Evolutionary conservation across 495 filamentous ascomycete genomes (phyloP), one percentile per base, ranked within the genome.

Genomic region (Podospora fimiseda): DNA sequence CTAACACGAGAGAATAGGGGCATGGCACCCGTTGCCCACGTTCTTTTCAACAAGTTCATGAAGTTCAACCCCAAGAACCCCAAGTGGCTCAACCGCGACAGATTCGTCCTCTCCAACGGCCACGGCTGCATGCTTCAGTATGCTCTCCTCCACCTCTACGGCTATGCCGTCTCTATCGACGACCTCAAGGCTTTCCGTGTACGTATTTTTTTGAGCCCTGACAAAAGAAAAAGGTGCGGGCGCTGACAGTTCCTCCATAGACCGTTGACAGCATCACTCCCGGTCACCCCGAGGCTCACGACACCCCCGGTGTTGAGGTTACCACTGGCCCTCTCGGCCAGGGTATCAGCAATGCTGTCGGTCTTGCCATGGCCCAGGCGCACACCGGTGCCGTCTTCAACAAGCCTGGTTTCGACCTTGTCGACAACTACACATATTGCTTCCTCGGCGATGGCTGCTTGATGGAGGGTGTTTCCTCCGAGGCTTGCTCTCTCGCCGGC

Each of bases 41-140:
- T 99, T 65, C 86, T 99, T 60, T 99, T 89, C 78, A 95, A 95
- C 81, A 92, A 89, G 72, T 90, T 96, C 81, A 90, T 99, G 93
- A 93, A 73, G 65, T 99, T 96, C 81, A 99, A 99, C 85, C 93
- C 93, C 56, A 90, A 95, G 83, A 96, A 95, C 80, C 90, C 94
- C 50, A 79, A 91, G 55, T 99, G 90, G 91, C 65, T 87, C 60
- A 97, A 97, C 80, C 85, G 93, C 52, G 93, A 99, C 79, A 83
- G 93, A 73, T 99, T 99, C 69, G 89, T 99, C 42, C 89, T 99
- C 69, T 99, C 93, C 47, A 98, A 98, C 78, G 93, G 93, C 56
- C 93, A 98, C 74, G 93, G 86, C 57, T 98, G 93, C 80, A 95
- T 97, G 91, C 89, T 98, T 51, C 93, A 96, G 71, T 99, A 99